These are phyloP conservation scores for Sugiyamaella japonica DNA, from an alignment of 1,139 yeast genomes.

Conservation along the genomic window DNA sequence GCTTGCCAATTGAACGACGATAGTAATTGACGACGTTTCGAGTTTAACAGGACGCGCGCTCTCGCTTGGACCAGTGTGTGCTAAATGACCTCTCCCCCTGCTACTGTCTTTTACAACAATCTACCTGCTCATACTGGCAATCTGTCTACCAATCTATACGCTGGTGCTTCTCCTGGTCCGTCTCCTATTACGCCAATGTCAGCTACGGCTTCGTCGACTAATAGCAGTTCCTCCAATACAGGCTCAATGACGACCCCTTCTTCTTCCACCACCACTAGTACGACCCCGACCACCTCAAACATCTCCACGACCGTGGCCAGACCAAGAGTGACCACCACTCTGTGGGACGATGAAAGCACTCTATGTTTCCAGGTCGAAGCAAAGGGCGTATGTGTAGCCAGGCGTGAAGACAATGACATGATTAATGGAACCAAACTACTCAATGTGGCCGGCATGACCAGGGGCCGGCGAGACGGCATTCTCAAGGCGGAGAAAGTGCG, in stretches of 20 bases:
- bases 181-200: not conserved
- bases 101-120: not conserved
- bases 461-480: conserved; percentile 95
- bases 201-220: conserved; percentile 1
- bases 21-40: no score
- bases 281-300: conserved; percentile 13
- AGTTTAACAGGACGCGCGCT: no score
- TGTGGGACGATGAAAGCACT: conserved; percentile 96
- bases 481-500: conserved; percentile 80
- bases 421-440: conserved; percentile 89
- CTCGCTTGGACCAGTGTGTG: not conserved
- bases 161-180: not conserved
- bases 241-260: conserved; percentile 15
- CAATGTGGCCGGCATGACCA: conserved; percentile 88
- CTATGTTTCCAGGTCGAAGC: conserved; percentile 93
- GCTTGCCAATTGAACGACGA: no score
- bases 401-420: conserved; percentile 89
- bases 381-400: conserved; percentile 79
- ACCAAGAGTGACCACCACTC: conserved; percentile 85
- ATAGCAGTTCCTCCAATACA: not conserved
- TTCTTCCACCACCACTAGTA: not conserved
- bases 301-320: conserved; percentile 12
- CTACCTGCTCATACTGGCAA: not conserved
- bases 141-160: not conserved
- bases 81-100: not conserved